These are phyloP conservation scores for Saturnispora sekii DNA, from an alignment of 805 yeast genomes.

Conservation along the genomic window DNA sequence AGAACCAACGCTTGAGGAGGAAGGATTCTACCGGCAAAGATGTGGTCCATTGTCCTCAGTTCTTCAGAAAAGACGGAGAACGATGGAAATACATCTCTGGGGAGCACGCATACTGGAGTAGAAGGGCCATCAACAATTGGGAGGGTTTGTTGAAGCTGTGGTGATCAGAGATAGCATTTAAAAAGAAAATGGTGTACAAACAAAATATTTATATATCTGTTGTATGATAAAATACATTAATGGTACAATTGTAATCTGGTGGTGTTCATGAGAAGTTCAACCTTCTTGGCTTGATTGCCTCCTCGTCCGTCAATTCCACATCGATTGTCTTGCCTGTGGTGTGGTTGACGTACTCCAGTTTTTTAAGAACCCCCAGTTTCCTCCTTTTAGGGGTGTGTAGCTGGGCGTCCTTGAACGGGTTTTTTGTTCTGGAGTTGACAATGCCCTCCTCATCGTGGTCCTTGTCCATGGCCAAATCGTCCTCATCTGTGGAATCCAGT, in stretches of 20 bases:
- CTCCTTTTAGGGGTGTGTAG: no score
- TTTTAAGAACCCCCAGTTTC: constrained; percentile 1
- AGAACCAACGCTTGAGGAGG: constrained; percentile 71
- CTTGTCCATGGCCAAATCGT: not conserved
- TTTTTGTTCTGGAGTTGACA: constrained; percentile 16
- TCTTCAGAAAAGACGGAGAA: constrained; percentile 41
- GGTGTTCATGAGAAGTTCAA: constrained; percentile 24
- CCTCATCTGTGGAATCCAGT: constrained; percentile 4
- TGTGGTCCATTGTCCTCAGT: constrained; percentile 44
- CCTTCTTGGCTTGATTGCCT: constrained; percentile 31
- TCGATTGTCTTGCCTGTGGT: constrained; percentile 27
- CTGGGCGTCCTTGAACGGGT: constrained; percentile 17
- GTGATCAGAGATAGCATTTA: constrained; percentile 25
- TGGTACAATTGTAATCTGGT: not conserved
- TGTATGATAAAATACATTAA: not conserved
- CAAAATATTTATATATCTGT: not conserved
- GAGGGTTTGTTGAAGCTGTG: constrained; percentile 43
- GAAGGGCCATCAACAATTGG: constrained; percentile 61
- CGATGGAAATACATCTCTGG: constrained; percentile 53
- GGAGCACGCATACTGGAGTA: constrained; percentile 64
- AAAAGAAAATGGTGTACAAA: not conserved
- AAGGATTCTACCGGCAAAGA: constrained; percentile 40
- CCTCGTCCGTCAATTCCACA: constrained; percentile 25
- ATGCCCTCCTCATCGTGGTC: constrained; percentile 13
- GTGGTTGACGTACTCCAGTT: constrained; percentile 18